Evolutionary conservation across 345 rosid species (phyloP).

Genomic region (Corchorus capsularis): DNA sequence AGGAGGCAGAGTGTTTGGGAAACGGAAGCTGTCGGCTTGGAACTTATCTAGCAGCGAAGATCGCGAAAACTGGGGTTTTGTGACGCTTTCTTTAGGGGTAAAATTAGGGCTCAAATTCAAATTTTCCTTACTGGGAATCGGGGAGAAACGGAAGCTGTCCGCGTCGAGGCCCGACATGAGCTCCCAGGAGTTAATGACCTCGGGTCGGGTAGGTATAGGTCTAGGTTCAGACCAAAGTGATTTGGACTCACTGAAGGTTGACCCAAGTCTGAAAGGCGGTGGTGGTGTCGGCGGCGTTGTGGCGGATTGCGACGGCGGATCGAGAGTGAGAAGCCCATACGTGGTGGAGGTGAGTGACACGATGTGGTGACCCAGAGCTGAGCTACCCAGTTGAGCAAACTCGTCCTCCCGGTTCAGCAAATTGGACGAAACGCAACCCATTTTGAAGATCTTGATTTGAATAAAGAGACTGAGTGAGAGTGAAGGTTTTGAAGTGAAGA

Average conservation of each 20-base stretch:
- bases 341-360: constrained; percentile 94
- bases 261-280: constrained; percentile 46
- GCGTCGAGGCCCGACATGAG: constrained; percentile 86
- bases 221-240: constrained; percentile 55
- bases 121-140: constrained; percentile 56
- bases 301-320: constrained; percentile 50
- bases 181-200: constrained; percentile 87
- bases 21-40: constrained; percentile 78
- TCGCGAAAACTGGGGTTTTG: background rate
- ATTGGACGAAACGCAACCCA: constrained; percentile 95
- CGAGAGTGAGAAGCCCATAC: constrained; percentile 89
- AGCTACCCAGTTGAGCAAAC: constrained; percentile 63
- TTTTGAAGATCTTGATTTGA: constrained; percentile 14
- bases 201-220: constrained; percentile 47
- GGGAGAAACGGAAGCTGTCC: constrained; percentile 80
- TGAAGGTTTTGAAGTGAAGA: background rate
- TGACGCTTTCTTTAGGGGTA: background rate
- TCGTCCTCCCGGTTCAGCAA: constrained; percentile 77
- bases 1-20: constrained; percentile 39
- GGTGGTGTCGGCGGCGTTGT: constrained; percentile 60
- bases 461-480: background rate
- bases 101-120: constrained; percentile 45
- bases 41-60: constrained; percentile 27
- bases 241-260: constrained; percentile 45
- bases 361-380: constrained; percentile 83